Percentiles rank a stretch among this genome's conserved stretches.
Evolutionary conservation across 331 rosid species (phyloP).

Genomic region (Acacia pycnantha): DNA sequence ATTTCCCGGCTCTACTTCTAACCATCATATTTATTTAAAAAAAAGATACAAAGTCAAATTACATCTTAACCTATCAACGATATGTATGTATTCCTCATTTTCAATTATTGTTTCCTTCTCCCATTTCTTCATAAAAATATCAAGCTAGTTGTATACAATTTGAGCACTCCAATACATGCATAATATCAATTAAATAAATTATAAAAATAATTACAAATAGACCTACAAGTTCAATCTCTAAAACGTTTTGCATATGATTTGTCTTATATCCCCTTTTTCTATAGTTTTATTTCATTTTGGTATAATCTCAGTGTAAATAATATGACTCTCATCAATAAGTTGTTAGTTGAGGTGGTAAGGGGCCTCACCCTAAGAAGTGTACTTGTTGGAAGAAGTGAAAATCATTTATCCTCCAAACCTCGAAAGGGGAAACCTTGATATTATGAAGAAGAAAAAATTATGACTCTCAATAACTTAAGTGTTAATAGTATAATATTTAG

Average conservation of each 20-base stretch:
- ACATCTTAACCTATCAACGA: background rate
- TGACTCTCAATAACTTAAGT: no score
- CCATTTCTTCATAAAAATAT: background rate
- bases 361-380: no score
- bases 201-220: background rate
- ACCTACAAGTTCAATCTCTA: background rate
- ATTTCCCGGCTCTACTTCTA: no score
- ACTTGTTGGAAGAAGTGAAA: no score
- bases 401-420: rapidly evolving
- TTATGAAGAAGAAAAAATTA: no score
- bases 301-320: no score
- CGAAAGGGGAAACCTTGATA: no score
- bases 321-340: no score
- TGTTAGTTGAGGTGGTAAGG: no score
- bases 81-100: background rate
- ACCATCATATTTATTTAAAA: no score
- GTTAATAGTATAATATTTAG: no score
- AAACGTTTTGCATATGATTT: background rate
- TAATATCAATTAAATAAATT: background rate
- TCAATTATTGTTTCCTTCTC: background rate
- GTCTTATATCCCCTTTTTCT: background rate
- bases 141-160: background rate
- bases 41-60: background rate
- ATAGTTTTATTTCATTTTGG: no score
- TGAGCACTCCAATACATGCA: background rate